Conservation (phyloP, 2,329 filamentous ascomycete species). For the Claviceps humidiphila region DNA sequence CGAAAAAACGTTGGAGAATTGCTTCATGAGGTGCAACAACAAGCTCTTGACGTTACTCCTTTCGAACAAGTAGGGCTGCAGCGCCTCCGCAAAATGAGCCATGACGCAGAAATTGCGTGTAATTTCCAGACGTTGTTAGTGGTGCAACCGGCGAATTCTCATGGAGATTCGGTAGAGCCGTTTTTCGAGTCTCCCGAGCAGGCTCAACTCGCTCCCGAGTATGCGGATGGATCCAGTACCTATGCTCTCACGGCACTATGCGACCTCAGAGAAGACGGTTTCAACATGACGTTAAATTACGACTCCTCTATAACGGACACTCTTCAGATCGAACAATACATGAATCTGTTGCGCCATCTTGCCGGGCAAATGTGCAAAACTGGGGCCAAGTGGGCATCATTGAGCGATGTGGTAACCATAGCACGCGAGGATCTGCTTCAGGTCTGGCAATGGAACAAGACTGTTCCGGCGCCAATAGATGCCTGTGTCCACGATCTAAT, state of each 20-base stretch:
- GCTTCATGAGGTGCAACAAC: too few species aligned
- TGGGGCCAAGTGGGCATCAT: neutral
- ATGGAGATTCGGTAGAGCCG: too few species aligned
- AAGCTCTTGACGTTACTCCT: too few species aligned
- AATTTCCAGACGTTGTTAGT: too few species aligned
- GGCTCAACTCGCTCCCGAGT: neutral
- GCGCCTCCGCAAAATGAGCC: too few species aligned
- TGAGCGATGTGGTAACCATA: neutral
- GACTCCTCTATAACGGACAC: neutral
- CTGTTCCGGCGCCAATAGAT: constrained; percentile 25
- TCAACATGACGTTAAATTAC: neutral
- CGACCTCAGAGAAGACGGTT: neutral
- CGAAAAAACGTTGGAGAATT: too few species aligned
- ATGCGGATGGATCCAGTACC: neutral
- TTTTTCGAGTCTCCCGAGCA: neutral
- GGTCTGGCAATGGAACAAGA: constrained; percentile 33
- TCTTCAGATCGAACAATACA: neutral
- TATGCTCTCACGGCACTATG: neutral
- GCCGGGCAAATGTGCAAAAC: neutral
- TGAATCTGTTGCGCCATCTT: neutral
- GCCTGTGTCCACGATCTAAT: constrained; percentile 35
- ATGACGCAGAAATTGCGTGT: too few species aligned
- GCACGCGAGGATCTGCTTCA: neutral
- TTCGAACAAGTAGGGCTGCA: too few species aligned
- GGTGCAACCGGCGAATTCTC: too few species aligned